Base-by-base conservation (phyloP, 202 grass and related monocot genomes). In the Hordeum pubiflorum region DNA sequence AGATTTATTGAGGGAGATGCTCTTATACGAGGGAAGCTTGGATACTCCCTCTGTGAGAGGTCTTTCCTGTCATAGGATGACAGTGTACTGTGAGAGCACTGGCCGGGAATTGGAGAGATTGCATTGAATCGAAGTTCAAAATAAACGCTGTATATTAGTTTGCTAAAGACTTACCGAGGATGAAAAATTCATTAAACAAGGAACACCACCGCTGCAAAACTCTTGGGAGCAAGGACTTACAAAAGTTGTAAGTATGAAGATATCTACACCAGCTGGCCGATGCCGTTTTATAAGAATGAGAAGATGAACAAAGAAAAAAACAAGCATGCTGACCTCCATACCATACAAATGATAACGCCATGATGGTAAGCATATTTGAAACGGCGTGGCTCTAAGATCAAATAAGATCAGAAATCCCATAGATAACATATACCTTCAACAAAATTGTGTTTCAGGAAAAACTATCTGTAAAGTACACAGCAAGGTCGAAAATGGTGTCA, bases 361-460 rank as follows among this genome's bases (percentile, higher is more conserved):
- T 38, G 13, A n/a, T 7, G 26, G 43, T 10, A 34, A 32, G 48
- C 10, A 29, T 12, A 54, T 33, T 39, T 4, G 0, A 40, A 71
- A 38, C 13, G 40, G 13, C 21, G 9, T 10, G 64, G 15, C 33
- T 34, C 43, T 17, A 10, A 59, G 20, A 48, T 74, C 23, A 9
- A 43, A 33, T 3, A 58, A 17, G 64, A 85, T 74, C 29, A 78
- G 73, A 67, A 67, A 78, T 82, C 29, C 15, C 29, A 38, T 12
- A 10, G 13, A 74, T 52, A 60, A 41, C 83, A 78, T 86, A 74
- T 52, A 85, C 63, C 38, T 69, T 86, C 26, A 62, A 79, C 87
- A 89, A 86, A 89, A 89, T 79, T 86, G 81, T 82, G 75, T 69
- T 85, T 78, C 18, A 81, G 59, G 48, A 38, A 74, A 78, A 77